These are phyloP conservation scores for Leishmania amazonensis DNA, from an alignment of 208 protist genomes.

Conservation along the genomic window DNA sequence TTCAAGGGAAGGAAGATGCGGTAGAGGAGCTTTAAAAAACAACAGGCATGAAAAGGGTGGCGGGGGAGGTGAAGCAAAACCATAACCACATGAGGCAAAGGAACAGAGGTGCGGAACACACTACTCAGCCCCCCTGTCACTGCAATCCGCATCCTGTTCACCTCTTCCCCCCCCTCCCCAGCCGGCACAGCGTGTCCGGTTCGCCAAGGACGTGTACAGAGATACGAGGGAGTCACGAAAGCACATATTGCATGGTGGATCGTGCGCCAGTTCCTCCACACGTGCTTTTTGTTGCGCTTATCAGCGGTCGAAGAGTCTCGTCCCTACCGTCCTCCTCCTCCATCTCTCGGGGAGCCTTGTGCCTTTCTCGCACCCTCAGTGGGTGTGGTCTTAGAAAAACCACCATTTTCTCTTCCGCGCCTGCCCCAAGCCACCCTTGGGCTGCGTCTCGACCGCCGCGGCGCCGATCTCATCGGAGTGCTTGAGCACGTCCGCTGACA, in stretches of 20 bases:
- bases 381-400: conserved; percentile 25
- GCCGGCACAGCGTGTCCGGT: not conserved
- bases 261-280: not conserved
- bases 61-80: not conserved
- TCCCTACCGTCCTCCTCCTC: not conserved
- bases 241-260: not conserved
- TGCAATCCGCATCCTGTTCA: not conserved
- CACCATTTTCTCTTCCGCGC: conserved; percentile 24
- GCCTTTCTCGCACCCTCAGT: not conserved
- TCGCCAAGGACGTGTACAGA: not conserved
- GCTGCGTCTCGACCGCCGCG: not conserved
- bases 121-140: not conserved
- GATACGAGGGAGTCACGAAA: not conserved
- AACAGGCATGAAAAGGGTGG: not conserved
- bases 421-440: not conserved
- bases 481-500: conserved; percentile 32
- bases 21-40: not conserved
- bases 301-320: not conserved
- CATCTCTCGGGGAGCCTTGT: not conserved
- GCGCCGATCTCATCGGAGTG: conserved; percentile 39
- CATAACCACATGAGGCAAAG: not conserved
- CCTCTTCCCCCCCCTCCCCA: not conserved
- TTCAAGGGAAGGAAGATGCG: not conserved
- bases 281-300: not conserved
- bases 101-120: not conserved